Base-by-base conservation (phyloP, 2,329 filamentous ascomycete genomes). In the Arthrobotrys sinensis region DNA sequence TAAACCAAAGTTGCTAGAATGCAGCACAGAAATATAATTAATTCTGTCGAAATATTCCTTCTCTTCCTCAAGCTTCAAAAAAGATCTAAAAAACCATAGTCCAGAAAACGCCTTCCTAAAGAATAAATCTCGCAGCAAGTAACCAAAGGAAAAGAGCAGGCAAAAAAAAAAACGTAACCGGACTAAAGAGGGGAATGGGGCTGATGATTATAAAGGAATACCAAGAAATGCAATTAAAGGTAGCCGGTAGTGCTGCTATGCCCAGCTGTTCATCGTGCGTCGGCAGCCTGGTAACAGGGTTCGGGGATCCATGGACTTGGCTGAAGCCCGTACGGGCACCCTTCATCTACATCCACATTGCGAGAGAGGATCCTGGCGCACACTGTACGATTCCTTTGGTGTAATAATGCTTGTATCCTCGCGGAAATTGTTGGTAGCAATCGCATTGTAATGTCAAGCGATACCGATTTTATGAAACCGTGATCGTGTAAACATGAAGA, bases 201-300 rank as follows among this genome's bases (percentile, higher is more conserved):
- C 63, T 60, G 36, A 67, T 66, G 57, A 53, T 66, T 75, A 75
- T 75, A 75, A 53, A 64, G 68, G 66, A 70, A 57, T 57, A 57
- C 52, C 52, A 57, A 57, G 52, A 57, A 57, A 24, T 7, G 52
- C n/a, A 57, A 57, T 57, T 8, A 70, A 70, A 70, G 45, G 53
- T 21, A 40, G 45, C n/a, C n/a, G n/a, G n/a, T n/a, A n/a, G n/a
- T 71, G 43, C 36, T 32, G 57, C 48, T 40, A 62, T 36, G 46
- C 45, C 52, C 67, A 63, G 53, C 36, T 28, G 66, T 45, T 45
- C 34, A 40, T 7, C 34, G 28, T 40, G 24, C 38, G 46, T 53
- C 66, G 50, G 53, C n/a, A 45, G 36, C 43, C 60, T 64, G 48
- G 46, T 32, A 43, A 8, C 48, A 48, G 68, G 68, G 57, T 64